A percentile compares a stretch with the other conserved stretches of the same genome.
These are phyloP conservation scores for Fragilariopsis cylindrus DNA, from an alignment of 108 stramenopile genomes.

Conservation along the genomic window DNA sequence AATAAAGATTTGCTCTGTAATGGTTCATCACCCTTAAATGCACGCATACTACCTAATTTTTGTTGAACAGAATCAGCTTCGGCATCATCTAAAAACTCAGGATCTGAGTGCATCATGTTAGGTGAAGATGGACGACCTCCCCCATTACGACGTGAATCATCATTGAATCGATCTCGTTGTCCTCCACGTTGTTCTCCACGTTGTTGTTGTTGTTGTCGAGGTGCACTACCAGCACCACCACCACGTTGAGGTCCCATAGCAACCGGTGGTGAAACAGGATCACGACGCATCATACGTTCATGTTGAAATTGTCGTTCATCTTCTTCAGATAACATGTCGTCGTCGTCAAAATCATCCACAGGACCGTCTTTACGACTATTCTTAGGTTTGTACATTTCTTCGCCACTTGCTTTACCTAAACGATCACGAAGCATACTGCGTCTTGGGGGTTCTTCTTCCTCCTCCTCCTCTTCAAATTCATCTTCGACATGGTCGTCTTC, in stretches of 20 bases:
- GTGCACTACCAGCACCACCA: neutral
- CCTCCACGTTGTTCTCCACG: conserved; percentile 6
- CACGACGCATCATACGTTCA: conserved; percentile 8
- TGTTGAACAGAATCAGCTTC: conserved; percentile 1
- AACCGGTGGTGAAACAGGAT: conserved; percentile 12
- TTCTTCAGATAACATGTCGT: conserved; percentile 10
- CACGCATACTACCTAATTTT: conserved; percentile 7
- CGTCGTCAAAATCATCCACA: conserved; percentile 4
- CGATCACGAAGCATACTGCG: conserved; percentile 18
- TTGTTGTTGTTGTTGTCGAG: neutral
- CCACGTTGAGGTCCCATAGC: conserved; percentile 12
- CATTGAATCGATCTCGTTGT: neutral
- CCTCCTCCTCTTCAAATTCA: conserved; percentile 1
- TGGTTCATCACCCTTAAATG: conserved; percentile 12
- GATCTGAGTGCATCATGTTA: too few species aligned
- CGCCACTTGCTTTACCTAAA: conserved; percentile 10
- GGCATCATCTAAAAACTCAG: neutral
- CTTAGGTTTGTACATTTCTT: conserved; percentile 10
- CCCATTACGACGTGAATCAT: too few species aligned
- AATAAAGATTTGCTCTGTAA: conserved; percentile 10
- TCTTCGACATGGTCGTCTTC: neutral
- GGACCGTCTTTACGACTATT: neutral
- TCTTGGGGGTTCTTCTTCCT: conserved; percentile 5
- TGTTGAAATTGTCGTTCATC: conserved; percentile 15
- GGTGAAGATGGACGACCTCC: too few species aligned